These are phyloP conservation scores for Ormosia semicastrata DNA, from an alignment of 306 rosid genomes.

Conservation along the genomic window DNA sequence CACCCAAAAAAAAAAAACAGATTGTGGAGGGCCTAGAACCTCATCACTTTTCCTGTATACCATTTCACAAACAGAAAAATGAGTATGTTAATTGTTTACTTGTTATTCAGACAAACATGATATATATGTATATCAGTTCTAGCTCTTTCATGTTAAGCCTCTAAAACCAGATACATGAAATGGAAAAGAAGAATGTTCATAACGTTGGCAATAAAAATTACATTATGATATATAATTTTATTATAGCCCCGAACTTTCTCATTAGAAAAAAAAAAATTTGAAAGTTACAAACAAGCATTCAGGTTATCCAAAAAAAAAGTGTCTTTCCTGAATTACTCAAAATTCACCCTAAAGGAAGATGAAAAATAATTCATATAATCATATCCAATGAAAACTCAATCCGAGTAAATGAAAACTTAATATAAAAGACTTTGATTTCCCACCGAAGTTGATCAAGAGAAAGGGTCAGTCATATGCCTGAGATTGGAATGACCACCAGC, in stretches of 20 bases:
- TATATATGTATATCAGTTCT: neutral
- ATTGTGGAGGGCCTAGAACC: neutral
- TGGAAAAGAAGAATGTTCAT: neutral
- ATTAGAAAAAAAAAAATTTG: neutral
- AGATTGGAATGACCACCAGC: slow-evolving; percentile 17
- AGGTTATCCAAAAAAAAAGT: neutral
- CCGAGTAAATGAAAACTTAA: neutral
- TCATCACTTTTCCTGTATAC: slow-evolving; percentile 7
- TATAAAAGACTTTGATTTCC: neutral
- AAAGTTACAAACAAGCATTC: neutral
- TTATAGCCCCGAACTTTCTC: neutral
- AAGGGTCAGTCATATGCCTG: neutral
- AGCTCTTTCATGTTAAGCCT: neutral
- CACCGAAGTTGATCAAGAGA: neutral
- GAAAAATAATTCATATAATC: neutral
- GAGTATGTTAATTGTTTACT: neutral
- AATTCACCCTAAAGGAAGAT: neutral
- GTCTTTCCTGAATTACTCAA: neutral
- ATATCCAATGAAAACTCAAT: too few relatives aligned
- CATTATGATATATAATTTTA: neutral
- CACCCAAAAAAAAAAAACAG: neutral
- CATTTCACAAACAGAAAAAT: neutral
- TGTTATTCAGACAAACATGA: neutral
- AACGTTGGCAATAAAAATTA: neutral
- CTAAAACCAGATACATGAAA: neutral